phyloP scores from a whole-genome alignment of 2,329 filamentous ascomycete genomes.

The Sporothrix pallida region DNA sequence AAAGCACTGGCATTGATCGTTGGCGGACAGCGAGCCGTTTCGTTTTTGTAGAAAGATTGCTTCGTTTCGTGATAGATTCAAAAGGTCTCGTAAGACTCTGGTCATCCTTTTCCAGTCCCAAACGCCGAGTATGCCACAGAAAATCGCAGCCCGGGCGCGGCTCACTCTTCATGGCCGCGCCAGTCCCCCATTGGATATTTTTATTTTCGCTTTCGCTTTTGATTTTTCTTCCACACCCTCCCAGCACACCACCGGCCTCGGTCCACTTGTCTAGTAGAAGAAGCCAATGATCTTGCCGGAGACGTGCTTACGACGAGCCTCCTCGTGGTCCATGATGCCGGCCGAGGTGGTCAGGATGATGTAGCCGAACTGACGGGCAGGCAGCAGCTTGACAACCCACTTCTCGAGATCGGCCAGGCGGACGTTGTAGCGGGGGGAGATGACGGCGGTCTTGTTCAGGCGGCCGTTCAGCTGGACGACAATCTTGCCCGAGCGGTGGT shows the following conservation, averaged over 20 bases:
- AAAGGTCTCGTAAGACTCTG: conserved; percentile 29
- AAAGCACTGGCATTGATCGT: conserved; percentile 30
- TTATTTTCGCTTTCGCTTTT: too few relatives aligned
- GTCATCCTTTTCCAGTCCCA: conserved; percentile 33
- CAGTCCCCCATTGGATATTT: conserved; percentile 1
- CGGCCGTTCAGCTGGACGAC: conserved; percentile 98
- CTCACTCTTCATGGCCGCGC: background rate
- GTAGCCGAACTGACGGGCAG: conserved; percentile 99
- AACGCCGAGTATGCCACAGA: conserved; percentile 41
- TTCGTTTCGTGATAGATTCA: conserved; percentile 26
- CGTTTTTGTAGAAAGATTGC: conserved; percentile 20
- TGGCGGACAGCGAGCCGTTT: conserved; percentile 12
- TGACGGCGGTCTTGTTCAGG: conserved; percentile 99
- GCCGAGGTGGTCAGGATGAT: conserved; percentile 98
- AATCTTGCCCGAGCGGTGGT: conserved; percentile 99
- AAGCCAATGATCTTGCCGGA: conserved; percentile 99
- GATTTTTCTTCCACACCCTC: background rate
- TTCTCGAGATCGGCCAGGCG: conserved; percentile 97
- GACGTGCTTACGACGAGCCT: conserved; percentile 97
- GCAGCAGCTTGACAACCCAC: conserved; percentile 99
- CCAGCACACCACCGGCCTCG: background rate
- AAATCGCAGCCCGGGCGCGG: conserved; percentile 29
- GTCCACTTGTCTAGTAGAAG: conserved; percentile 76
- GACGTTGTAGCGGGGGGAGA: conserved; percentile 99
- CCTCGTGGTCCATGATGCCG: conserved; percentile 99